These are phyloP conservation scores for Handroanthus guayacan DNA, from an alignment of 257 asterid genomes.

Conservation along the genomic window DNA sequence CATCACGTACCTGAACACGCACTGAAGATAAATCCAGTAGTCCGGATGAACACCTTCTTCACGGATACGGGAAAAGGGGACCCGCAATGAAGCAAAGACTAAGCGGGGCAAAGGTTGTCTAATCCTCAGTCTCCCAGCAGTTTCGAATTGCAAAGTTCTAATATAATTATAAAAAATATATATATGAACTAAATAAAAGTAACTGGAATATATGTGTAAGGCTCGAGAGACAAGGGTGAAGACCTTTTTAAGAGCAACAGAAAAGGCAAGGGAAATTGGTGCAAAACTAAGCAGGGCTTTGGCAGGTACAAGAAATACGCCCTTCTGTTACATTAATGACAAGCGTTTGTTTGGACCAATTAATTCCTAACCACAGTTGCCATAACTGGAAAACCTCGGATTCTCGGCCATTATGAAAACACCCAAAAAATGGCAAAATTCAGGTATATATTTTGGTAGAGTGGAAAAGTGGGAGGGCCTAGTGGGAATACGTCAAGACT, in stretches of 20 bases:
- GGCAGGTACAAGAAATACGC: not conserved
- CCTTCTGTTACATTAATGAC: conserved; percentile 35
- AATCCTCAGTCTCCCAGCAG: conserved; percentile 48
- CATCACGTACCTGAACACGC: conserved; percentile 82
- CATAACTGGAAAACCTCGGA: conserved; percentile 30
- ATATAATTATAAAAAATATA: conserved; percentile 45
- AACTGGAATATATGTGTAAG: conserved; percentile 8
- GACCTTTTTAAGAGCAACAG: conserved; percentile 25
- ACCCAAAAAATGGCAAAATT: conserved; percentile 45
- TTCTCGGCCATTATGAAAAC: not conserved
- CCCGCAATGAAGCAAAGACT: conserved; percentile 88
- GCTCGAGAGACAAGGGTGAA: conserved; percentile 30
- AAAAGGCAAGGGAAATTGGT: conserved; percentile 20
- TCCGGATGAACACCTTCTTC: conserved; percentile 99
- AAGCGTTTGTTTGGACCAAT: conserved; percentile 39
- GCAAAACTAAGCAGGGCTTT: conserved; percentile 12
- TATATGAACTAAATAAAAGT: not conserved
- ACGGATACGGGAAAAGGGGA: conserved; percentile 93
- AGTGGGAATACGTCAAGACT: conserved; percentile 55
- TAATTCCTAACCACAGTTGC: conserved; percentile 11
- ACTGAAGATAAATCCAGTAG: conserved; percentile 91
- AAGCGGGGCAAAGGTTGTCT: conserved; percentile 81
- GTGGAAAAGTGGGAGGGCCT: conserved; percentile 34
- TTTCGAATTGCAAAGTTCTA: conserved; percentile 74
- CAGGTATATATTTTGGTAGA: conserved; percentile 53